Conservation (phyloP, 345 rosid genomes). For the Rhizophora apiculata region DNA sequence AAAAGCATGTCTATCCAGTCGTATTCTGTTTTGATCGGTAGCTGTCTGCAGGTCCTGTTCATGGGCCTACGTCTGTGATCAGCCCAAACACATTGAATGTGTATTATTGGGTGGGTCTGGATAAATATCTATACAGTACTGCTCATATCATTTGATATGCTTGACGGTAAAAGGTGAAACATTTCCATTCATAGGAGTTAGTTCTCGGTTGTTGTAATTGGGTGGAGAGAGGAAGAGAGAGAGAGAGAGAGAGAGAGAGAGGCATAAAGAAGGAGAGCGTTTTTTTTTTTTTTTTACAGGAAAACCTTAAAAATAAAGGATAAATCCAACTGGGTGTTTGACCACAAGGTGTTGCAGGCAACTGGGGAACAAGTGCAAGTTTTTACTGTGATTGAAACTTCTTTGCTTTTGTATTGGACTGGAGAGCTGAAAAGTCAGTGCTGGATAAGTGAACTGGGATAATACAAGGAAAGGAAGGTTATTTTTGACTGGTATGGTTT, state of each 20-base stretch:
- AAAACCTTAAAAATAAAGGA: constrained; percentile 15
- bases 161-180: constrained; percentile 18
- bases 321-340: constrained; percentile 7
- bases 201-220: constrained; percentile 21
- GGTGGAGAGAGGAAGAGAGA: constrained; percentile 22
- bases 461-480: neutral
- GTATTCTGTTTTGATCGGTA: constrained; percentile 5
- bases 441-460: neutral
- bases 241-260: constrained; percentile 11
- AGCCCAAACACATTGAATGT: constrained; percentile 20
- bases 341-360: neutral
- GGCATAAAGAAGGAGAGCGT: neutral
- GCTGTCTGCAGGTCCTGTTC: constrained; percentile 30
- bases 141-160: neutral
- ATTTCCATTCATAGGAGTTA: constrained; percentile 7
- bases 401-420: neutral
- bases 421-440: neutral
- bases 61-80: constrained; percentile 20
- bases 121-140: neutral
- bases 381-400: constrained; percentile 14
- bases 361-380: constrained; percentile 5
- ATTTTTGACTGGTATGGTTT: neutral
- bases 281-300: neutral
- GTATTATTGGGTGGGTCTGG: constrained; percentile 26
- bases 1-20: neutral